Conservation (phyloP, 2,329 filamentous ascomycete genomes). For the Nemania diffusa region DNA sequence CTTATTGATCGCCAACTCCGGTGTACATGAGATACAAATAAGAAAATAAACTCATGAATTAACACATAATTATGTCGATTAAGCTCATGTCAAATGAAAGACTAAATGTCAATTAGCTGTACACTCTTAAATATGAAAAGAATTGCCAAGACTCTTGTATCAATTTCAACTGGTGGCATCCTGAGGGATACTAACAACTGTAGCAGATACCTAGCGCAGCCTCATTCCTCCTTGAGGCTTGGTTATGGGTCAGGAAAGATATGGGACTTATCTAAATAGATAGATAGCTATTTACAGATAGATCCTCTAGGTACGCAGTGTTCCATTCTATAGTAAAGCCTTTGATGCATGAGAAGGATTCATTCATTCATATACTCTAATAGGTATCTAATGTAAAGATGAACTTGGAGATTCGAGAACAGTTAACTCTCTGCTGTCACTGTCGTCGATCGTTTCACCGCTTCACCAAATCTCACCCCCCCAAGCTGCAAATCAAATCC, state of each 20-base stretch:
- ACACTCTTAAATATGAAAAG: background rate
- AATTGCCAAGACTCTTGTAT: background rate
- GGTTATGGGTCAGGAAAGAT: conserved; percentile 14
- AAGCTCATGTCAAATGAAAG: background rate
- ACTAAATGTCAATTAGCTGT: background rate
- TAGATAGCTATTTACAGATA: background rate
- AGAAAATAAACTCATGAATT: background rate
- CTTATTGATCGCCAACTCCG: background rate
- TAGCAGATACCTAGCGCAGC: conserved; percentile 14
- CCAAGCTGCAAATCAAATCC: background rate
- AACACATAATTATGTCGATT: background rate
- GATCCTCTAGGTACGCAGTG: background rate
- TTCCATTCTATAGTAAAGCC: background rate
- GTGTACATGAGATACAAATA: background rate
- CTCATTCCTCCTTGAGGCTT: conserved; percentile 25
- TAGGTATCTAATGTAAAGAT: background rate
- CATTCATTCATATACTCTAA: background rate
- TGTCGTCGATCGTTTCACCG: conserved; percentile 17
- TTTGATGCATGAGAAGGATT: conserved; percentile 16
- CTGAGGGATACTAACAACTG: background rate
- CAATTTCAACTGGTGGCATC: background rate
- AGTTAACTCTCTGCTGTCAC: background rate
- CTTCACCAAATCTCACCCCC: conserved; percentile 2
- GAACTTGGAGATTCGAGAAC: conserved; percentile 9
- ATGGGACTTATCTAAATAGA: background rate